Evolutionary conservation across 2,329 filamentous ascomycete species (phyloP).

Genomic region (Botryotinia narcissicola): DNA sequence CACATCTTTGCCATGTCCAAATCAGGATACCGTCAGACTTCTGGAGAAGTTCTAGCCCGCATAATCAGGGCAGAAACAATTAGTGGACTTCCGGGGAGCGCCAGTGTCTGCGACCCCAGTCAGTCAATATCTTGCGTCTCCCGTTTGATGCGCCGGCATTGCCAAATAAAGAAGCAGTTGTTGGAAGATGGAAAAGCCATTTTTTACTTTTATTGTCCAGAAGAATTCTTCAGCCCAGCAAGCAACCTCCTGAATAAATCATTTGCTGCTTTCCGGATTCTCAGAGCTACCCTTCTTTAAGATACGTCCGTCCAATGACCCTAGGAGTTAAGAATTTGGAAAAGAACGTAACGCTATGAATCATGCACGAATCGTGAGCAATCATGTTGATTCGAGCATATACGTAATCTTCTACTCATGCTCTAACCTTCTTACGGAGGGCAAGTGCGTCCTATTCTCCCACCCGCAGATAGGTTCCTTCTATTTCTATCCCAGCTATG

Average conservation of each 20-base stretch:
- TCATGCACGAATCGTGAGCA: background rate
- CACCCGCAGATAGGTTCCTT: background rate
- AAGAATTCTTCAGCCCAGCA: background rate
- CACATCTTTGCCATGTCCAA: background rate
- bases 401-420: background rate
- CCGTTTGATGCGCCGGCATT: constrained; percentile 1
- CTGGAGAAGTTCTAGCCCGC: background rate
- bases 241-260: background rate
- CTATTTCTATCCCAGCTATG: background rate
- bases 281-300: background rate
- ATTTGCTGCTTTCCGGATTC: too few relatives aligned
- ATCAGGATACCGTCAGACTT: background rate
- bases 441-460: background rate
- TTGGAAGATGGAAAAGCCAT: background rate
- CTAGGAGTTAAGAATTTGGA: background rate
- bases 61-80: background rate
- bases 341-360: background rate
- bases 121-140: background rate
- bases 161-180: background rate
- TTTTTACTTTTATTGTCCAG: background rate
- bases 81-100: constrained; percentile 1
- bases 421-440: background rate
- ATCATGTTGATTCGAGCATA: background rate
- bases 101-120: constrained; percentile 3
- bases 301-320: background rate